Evolutionary conservation across 371 early-diverging fungal genomes (phyloP), one percentile per base, ranked within the genome.

Genomic region (Actinomortierella ambigua): DNA sequence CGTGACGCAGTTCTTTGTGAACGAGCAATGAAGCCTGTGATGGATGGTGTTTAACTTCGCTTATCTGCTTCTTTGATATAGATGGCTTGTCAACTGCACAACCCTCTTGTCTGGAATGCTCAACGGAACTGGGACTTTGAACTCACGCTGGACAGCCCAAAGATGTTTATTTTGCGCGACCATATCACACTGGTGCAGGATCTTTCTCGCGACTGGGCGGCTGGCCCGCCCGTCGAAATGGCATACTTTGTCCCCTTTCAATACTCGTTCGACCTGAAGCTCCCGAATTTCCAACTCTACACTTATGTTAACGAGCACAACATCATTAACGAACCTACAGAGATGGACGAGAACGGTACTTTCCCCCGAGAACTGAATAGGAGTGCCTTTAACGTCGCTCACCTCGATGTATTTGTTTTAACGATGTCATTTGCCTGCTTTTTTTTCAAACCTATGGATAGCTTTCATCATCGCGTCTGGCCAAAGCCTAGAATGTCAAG

Each of bases 171-270:
- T 18, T 71, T 95, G n/a, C 82, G 92, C 11, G 94, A 95, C 50
- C 94, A 95, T 61, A 83, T 94, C n/a, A 86, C 85, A 5, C 73
- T 95, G 7, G 52, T 95, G 20, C 88, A 88, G 69, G 95, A 95
- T 67, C 61, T 92, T 14, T 68, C 85, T 53, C 85, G 85, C 41
- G 95, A 95, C 61, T 91, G 92, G 87, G 80, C 87, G 11, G 80
- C 88, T 0, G 80, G 79, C 0, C 79, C 84, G 15, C 69, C 88
- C 3, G 70, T 78, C 1, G 86, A 88, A 28, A 67, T 86, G 47
- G 73, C 85, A 0, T 82, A 87, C 60, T 93, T 93, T 71, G 82
- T 89, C 40, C 93, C 94, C 2, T 84, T 86, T 48, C 80, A 78
- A 11, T 93, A 94, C 68, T 65, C 68, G 15, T 63, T 91, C 49